These are phyloP conservation scores for Stephania japonica DNA, from an alignment of 164 flowering plant species.

Conservation along the genomic window DNA sequence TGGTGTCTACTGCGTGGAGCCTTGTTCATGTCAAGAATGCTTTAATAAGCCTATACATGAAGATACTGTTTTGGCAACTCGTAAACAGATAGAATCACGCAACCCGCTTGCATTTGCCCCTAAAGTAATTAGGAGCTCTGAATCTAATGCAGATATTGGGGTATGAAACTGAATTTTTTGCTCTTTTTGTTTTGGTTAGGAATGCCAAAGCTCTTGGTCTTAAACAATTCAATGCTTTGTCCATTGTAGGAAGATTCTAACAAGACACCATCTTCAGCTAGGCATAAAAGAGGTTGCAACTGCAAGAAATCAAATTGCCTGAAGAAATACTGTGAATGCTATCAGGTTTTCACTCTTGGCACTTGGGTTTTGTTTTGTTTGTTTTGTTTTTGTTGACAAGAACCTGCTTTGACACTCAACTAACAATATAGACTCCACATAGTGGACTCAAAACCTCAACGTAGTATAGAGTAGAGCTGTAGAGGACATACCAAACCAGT, in stretches of 20 bases:
- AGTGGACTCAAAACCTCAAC: too few relatives aligned
- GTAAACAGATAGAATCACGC: conserved; percentile 82
- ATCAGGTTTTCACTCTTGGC: conserved; percentile 58
- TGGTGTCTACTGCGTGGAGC: conserved; percentile 86
- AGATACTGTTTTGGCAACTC: conserved; percentile 78
- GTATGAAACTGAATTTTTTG: conserved; percentile 23
- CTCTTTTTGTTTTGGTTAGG: neutral
- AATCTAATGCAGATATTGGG: conserved; percentile 46
- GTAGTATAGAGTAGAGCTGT: too few relatives aligned
- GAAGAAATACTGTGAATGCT: conserved; percentile 99
- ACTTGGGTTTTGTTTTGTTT: neutral
- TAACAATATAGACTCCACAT: too few relatives aligned
- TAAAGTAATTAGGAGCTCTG: conserved; percentile 65
- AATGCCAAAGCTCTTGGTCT: neutral
- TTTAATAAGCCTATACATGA: conserved; percentile 78
- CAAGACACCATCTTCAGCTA: conserved; percentile 90
- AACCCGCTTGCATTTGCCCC: conserved; percentile 93
- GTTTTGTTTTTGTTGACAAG: too few relatives aligned
- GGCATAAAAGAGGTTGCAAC: conserved; percentile 98
- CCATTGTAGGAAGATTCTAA: conserved; percentile 62
- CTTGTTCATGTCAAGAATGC: conserved; percentile 82
- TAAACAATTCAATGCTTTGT: neutral
- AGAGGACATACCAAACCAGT: too few relatives aligned
- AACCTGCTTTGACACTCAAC: too few relatives aligned
- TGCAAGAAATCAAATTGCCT: conserved; percentile 96